Evolutionary conservation across 192 early-diverging fungal genomes (phyloP).

Genomic region (Coemansia sp.): DNA sequence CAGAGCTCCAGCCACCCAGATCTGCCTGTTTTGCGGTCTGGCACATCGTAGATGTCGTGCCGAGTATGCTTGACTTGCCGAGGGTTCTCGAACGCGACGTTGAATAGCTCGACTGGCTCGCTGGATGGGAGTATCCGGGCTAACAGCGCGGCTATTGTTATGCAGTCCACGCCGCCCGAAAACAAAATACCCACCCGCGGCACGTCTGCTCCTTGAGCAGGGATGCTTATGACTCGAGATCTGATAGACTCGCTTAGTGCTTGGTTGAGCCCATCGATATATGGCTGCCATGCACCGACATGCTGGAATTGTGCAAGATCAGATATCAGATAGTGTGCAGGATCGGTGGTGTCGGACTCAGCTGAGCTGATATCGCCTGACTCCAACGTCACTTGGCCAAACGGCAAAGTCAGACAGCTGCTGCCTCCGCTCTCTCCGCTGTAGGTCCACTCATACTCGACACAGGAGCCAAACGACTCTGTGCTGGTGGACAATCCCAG

Average conservation of each 20-base stretch:
- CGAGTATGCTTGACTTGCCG: slow-evolving; percentile 40
- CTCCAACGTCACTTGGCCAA: slow-evolving; percentile 10
- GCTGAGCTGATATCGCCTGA: not conserved
- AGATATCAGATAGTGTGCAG: not conserved
- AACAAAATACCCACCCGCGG: slow-evolving; percentile 82
- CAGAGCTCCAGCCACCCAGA: slow-evolving; percentile 59
- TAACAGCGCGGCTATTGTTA: slow-evolving; percentile 81
- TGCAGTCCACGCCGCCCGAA: slow-evolving; percentile 96
- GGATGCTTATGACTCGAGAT: slow-evolving; percentile 26
- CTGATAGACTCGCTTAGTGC: slow-evolving; percentile 19
- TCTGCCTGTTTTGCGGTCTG: slow-evolving; percentile 82
- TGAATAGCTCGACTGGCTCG: slow-evolving; percentile 90
- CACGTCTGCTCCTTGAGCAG: slow-evolving; percentile 5
- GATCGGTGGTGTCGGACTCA: not conserved
- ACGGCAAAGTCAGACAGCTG: slow-evolving; percentile 11
- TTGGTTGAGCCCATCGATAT: slow-evolving; percentile 22
- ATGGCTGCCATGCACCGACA: slow-evolving; percentile 17
- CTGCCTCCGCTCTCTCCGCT: not conserved
- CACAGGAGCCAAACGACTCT: not conserved
- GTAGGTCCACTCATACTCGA: slow-evolving; percentile 25
- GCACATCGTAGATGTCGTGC: slow-evolving; percentile 60
- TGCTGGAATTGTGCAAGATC: slow-evolving; percentile 19
- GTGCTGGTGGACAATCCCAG: slow-evolving; percentile 8
- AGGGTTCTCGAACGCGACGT: slow-evolving; percentile 97
- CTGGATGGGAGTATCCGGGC: slow-evolving; percentile 67